Conservation (phyloP, 345 rosid genomes). For the Eucalyptus grandis region DNA sequence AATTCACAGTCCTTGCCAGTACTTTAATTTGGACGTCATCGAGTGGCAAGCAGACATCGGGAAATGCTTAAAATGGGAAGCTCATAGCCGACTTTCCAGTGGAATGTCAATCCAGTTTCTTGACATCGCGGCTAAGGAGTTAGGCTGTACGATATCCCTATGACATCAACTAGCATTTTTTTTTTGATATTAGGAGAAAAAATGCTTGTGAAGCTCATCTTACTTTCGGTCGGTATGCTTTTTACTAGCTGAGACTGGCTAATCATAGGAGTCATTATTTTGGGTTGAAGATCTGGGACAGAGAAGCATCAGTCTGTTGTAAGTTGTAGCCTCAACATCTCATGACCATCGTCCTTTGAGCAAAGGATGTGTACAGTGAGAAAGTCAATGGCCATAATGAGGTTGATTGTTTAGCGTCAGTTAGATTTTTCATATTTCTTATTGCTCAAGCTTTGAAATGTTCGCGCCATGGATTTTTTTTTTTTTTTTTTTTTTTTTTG, state of each 20-base stretch:
- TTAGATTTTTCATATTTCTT: not conserved
- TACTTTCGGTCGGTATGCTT: not conserved
- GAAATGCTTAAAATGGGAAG: conserved; percentile 86
- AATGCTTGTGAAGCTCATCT: not conserved
- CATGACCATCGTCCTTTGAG: not conserved
- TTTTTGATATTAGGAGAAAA: not conserved
- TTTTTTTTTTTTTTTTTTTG: not conserved
- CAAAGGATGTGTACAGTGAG: not conserved
- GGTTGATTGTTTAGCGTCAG: not conserved
- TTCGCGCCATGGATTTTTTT: not conserved
- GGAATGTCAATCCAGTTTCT: conserved; percentile 65
- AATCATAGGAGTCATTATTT: not conserved
- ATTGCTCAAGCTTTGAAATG: not conserved
- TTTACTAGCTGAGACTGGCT: not conserved
- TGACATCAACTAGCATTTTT: conserved; percentile 5
- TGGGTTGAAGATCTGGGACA: not conserved
- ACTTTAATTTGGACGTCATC: conserved; percentile 30
- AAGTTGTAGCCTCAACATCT: not conserved
- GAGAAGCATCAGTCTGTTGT: not conserved
- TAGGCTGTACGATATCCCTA: conserved; percentile 54
- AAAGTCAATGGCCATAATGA: not conserved
- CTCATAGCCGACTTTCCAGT: conserved; percentile 58
- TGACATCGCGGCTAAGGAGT: conserved; percentile 59
- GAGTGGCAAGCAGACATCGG: conserved; percentile 82
- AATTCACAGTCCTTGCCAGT: conserved; percentile 31